Base-by-base conservation (phyloP, 176 grass and related monocot species). In the Phragmites australis region DNA sequence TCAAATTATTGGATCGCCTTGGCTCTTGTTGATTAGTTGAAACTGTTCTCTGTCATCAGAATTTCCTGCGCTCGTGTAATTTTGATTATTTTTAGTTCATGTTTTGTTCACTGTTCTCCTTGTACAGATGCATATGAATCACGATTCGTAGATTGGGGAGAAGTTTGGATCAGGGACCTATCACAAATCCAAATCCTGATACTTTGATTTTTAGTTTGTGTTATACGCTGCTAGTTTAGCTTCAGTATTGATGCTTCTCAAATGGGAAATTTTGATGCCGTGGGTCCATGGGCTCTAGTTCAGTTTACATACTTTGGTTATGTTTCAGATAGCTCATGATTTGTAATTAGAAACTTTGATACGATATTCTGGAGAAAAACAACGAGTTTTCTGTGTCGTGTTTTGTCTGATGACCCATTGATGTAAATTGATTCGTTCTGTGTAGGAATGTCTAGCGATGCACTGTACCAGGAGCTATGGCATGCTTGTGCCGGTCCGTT, bases 401-500 rank as follows among this genome's bases (percentile, higher is more conserved):
- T 37, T 12, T 18, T 18, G 21, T 83, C 32, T 49, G 68, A 56
- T 61, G 48, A 80, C 11, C 45, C 50, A 19, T 37, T 66, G 55
- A 63, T 62, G 32, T 21, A 26, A 73, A 60, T 52, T 25, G 2
- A 52, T 83, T 66, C 41, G 12, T 44, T 70, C 80, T 60, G 32
- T 78, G 31, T 26, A 94, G 92, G 80, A 68, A 54, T 29, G 23
- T 68, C 40, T 48, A 83, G 65, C 53, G 88, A 94, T 53, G 77
- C 50, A 2, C 46, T 95, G 6, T 96, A 88, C 90, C 77, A 65
- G 29, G 90, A 93, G 80, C 84, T 99, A 50, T 99, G 97, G 97
- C 83, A 93, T 62, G 97, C 97, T 30, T 99, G 97, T 71, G 97
- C 97, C 0, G 97, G 97, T 19, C 93, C 93, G 7, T 78, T 99